Base-by-base conservation (phyloP, 2,329 filamentous ascomycete genomes). In the Incumbomyces lentus region DNA sequence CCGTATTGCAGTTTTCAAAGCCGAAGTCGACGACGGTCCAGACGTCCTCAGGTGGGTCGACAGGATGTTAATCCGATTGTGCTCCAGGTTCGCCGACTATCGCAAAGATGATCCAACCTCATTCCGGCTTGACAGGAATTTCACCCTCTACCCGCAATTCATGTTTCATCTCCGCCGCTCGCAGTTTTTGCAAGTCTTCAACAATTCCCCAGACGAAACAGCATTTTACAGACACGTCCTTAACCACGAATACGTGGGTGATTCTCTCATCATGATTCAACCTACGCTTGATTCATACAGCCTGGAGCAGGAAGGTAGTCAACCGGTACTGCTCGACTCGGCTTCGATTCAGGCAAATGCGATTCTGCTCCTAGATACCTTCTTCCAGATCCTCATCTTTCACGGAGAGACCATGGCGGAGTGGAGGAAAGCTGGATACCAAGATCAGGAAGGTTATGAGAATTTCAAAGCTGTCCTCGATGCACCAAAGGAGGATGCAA, bases 341-440 rank as follows among this genome's bases (percentile, higher is more conserved):
- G 89, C 88, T 31, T 95, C 88, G 5, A 98, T 98, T 58, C 90
- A 96, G 62, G 84, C 88, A 8, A 86, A 89, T 17, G 93, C 95
- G 50, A 86, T 96, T 50, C 76, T 98, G 42, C 79, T 98, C 10
- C 81, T 98, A 46, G 92, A 98, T 60, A 96, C 92, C 0, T 98
- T 98, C 74, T 98, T 98, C 78, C 92, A 98, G 65, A 98, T 98
- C 52, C 79, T 98, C 46, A 98, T 98, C 58, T 98, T 96, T 78
- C 89, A 98, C 60, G 92, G 92, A 52, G 90, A 98, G 72, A 96
- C 90, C 0, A 85, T 96, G 66, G 92, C 92, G 1, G 88, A 95
- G 64, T 98, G 92, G 92, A 82, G 89, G 55, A 96, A 98, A 67
- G 89, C 89, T 14, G 92, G 92, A 1, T 98, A 98, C 62, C 92